Evolutionary conservation across 306 rosid species (phyloP).

Genomic region (Dryas octopetala): DNA sequence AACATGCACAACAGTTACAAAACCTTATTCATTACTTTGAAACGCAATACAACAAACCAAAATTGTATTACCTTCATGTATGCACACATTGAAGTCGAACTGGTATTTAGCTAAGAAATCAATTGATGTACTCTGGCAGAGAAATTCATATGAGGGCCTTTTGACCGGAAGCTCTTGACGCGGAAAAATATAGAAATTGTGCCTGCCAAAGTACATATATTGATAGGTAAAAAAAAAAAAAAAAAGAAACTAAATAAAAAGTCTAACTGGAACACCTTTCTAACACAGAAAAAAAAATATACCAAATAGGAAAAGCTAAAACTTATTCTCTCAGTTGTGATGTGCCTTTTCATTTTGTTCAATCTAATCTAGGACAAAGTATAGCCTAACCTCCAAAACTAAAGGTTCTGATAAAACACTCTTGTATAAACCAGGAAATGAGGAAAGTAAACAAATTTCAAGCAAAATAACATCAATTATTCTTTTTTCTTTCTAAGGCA

Average conservation of each 20-base stretch:
- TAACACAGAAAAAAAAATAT: background rate
- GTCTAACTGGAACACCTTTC: background rate
- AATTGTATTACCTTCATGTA: slow-evolving; percentile 60
- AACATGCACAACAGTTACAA: background rate
- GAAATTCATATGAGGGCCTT: slow-evolving; percentile 64
- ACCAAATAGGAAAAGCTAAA: background rate
- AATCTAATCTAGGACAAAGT: background rate
- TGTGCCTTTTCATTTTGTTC: background rate
- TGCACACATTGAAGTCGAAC: slow-evolving; percentile 87
- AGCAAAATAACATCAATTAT: background rate
- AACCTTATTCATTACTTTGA: background rate
- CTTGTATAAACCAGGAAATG: background rate
- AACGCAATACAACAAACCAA: background rate
- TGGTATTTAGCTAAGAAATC: slow-evolving; percentile 89
- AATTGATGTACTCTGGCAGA: slow-evolving; percentile 85
- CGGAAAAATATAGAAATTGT: slow-evolving; percentile 87
- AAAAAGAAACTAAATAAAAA: background rate
- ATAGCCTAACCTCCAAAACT: background rate
- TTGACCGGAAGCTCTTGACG: slow-evolving; percentile 60
- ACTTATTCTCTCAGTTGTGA: background rate
- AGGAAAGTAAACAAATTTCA: background rate
- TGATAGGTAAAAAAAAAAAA: background rate
- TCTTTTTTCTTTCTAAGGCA: background rate
- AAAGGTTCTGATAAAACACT: background rate
- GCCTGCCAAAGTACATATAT: slow-evolving; percentile 45